phyloP scores from a whole-genome alignment of 176 grass and related monocot species.

The Eremochloa ophiuroides region DNA sequence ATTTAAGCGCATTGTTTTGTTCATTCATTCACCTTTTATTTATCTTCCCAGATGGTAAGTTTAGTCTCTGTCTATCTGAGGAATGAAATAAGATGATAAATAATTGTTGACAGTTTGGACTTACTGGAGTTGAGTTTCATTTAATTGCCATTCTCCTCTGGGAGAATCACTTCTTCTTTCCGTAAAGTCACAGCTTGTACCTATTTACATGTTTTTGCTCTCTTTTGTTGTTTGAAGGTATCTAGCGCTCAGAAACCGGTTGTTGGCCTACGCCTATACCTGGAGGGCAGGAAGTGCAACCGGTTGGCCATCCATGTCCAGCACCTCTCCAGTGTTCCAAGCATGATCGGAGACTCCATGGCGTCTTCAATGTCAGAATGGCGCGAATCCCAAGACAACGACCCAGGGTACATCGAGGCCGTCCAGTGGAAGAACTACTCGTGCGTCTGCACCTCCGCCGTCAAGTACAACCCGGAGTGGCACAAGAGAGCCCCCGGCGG shows the following conservation, averaged over 20 bases:
- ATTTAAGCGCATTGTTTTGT: neutral
- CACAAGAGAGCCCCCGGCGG: conserved; percentile 51
- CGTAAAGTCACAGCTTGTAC: neutral
- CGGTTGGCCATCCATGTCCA: conserved; percentile 90
- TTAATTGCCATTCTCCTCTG: neutral
- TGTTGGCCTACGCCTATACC: conserved; percentile 71
- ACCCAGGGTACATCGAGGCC: conserved; percentile 69
- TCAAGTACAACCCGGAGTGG: conserved; percentile 73
- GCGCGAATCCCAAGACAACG: conserved; percentile 65
- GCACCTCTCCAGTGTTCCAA: conserved; percentile 88
- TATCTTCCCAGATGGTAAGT: neutral
- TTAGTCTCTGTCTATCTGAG: neutral
- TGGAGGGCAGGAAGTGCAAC: conserved; percentile 92
- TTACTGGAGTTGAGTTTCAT: neutral
- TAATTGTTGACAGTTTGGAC: neutral
- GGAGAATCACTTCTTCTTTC: neutral
- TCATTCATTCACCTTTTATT: neutral
- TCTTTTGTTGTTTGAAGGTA: conserved; percentile 48
- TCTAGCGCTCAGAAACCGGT: conserved; percentile 74
- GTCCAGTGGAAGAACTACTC: conserved; percentile 93
- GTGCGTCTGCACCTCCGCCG: conserved; percentile 49
- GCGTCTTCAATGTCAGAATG: conserved; percentile 54
- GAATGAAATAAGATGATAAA: neutral
- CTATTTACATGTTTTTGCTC: neutral
- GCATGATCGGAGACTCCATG: conserved; percentile 66